Conservation (phyloP, 2,329 filamentous ascomycete species). For the Aspergillus pseudonomiae region DNA sequence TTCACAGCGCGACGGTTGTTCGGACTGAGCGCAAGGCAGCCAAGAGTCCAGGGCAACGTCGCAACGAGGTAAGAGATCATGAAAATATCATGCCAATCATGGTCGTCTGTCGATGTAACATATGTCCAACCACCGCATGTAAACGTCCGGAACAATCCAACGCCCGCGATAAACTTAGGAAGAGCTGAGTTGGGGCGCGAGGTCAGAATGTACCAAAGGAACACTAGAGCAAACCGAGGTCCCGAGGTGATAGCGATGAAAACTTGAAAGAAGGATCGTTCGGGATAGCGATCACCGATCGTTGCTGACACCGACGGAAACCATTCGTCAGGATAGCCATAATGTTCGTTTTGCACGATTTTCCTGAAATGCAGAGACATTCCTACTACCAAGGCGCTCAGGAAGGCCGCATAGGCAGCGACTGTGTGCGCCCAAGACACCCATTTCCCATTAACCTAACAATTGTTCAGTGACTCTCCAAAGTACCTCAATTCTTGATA, state of each 20-base stretch:
- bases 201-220: slow-evolving; percentile 88
- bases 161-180: slow-evolving; percentile 77
- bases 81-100: slow-evolving; percentile 98
- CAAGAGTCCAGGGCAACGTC: slow-evolving; percentile 92
- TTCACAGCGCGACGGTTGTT: slow-evolving; percentile 79
- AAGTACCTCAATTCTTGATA: not conserved
- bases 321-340: slow-evolving; percentile 93
- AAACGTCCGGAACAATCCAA: slow-evolving; percentile 83
- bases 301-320: slow-evolving; percentile 95
- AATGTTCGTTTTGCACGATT: slow-evolving; percentile 97
- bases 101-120: slow-evolving; percentile 95
- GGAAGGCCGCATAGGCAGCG: slow-evolving; percentile 79
- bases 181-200: slow-evolving; percentile 72
- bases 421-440: slow-evolving; percentile 85
- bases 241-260: slow-evolving; percentile 97
- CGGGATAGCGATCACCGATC: slow-evolving; percentile 95
- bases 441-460: slow-evolving; percentile 80
- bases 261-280: slow-evolving; percentile 94
- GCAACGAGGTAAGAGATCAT: slow-evolving; percentile 98
- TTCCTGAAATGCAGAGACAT: slow-evolving; percentile 87
- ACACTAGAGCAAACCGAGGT: slow-evolving; percentile 87
- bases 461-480: slow-evolving; percentile 29
- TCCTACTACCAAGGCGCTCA: slow-evolving; percentile 83
- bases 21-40: slow-evolving; percentile 85
- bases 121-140: slow-evolving; percentile 99